Percentiles rank a stretch among this genome's conserved stretches.
Conservation (phyloP, 306 rosid species). For the Geum urbanum region DNA sequence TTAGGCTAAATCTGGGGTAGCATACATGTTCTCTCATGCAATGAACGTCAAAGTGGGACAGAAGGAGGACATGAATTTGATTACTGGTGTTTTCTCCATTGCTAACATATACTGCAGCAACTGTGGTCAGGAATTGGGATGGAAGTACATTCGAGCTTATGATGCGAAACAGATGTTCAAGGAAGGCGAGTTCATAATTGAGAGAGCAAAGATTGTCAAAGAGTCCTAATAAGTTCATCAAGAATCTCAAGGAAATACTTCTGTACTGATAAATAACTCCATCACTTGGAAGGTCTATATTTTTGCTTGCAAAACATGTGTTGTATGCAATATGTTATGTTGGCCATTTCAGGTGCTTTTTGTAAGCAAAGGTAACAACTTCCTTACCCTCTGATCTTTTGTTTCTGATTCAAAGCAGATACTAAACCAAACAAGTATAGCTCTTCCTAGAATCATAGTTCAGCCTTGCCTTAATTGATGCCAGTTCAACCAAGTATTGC, state of each 20-base stretch:
- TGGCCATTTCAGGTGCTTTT: no score
- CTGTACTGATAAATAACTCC: background rate
- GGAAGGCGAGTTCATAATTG: constrained; percentile 43
- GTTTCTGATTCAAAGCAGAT: no score
- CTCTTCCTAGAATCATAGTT: background rate
- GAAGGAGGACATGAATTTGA: constrained; percentile 26
- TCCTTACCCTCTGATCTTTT: no score
- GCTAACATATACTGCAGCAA: constrained; percentile 38
- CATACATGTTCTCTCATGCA: constrained; percentile 41
- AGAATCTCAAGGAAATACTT: background rate
- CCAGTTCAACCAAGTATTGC: no score
- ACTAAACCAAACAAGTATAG: background rate
- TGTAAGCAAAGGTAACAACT: no score
- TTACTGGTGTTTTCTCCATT: constrained; percentile 31
- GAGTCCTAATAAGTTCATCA: constrained; percentile 16
- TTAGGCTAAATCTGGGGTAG: constrained; percentile 40
- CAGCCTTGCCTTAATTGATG: constrained; percentile 1
- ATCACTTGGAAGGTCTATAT: background rate
- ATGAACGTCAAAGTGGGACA: constrained; percentile 42
- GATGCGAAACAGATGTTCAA: constrained; percentile 24
- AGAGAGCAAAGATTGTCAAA: constrained; percentile 38
- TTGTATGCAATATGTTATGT: no score
- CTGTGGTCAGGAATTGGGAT: constrained; percentile 41
- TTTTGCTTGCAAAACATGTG: no score
- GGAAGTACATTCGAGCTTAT: constrained; percentile 42